Conservation (phyloP, 495 filamentous ascomycete genomes). For the Xylaria venustula region DNA sequence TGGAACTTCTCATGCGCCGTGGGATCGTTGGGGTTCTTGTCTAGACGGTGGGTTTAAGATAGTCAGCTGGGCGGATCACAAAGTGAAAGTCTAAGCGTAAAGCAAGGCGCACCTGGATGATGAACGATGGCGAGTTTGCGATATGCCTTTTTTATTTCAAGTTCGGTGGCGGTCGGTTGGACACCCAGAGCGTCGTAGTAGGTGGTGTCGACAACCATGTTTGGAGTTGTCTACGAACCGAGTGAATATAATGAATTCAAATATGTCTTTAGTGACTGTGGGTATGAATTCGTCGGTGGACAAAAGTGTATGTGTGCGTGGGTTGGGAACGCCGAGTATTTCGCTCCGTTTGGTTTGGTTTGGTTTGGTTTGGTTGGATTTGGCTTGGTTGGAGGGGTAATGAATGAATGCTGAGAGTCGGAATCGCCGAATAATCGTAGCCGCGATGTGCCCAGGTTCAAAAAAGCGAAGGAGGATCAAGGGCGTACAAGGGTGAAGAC, state of each 20-base stretch:
- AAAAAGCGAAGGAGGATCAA: background rate
- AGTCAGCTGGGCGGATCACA: background rate
- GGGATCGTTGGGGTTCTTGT: constrained; percentile 97
- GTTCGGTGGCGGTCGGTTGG: constrained; percentile 80
- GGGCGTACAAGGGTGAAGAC: too few species aligned
- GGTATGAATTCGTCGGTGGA: too few species aligned
- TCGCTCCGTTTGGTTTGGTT: too few species aligned
- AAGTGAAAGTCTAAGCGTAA: background rate
- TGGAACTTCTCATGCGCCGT: constrained; percentile 94
- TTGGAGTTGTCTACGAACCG: background rate
- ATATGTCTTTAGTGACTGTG: too few species aligned
- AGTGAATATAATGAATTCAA: too few species aligned
- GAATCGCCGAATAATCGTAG: background rate
- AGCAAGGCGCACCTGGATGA: constrained; percentile 50
- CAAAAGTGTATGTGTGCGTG: background rate
- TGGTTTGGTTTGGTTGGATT: too few species aligned
- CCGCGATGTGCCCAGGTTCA: background rate
- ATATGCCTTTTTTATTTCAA: constrained; percentile 99
- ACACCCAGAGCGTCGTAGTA: constrained; percentile 94
- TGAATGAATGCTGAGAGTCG: background rate
- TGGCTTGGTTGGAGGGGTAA: background rate
- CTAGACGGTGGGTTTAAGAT: constrained; percentile 40
- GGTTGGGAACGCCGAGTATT: too few species aligned
- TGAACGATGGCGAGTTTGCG: constrained; percentile 84
- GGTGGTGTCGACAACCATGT: constrained; percentile 79